These are phyloP conservation scores for Epichloe gansuensis DNA, from an alignment of 2,329 filamentous ascomycete species.

Conservation along the genomic window DNA sequence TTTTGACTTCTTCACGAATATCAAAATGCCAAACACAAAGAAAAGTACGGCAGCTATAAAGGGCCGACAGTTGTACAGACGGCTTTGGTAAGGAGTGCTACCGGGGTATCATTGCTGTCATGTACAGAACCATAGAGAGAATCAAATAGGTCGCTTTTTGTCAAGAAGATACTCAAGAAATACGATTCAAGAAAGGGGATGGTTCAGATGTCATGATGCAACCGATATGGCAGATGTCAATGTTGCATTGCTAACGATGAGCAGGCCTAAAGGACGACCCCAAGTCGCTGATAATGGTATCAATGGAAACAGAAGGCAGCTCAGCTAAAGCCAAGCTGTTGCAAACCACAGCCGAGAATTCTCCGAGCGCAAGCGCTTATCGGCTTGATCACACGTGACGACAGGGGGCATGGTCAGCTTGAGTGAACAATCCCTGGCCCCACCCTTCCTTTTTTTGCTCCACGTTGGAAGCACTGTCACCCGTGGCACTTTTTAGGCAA, in stretches of 20 bases:
- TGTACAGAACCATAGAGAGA: background rate
- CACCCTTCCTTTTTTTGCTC: background rate
- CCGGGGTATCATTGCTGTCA: conserved; percentile 36
- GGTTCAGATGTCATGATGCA: conserved; percentile 1
- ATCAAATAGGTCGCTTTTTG: background rate
- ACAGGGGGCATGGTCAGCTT: too few species aligned
- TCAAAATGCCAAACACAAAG: background rate
- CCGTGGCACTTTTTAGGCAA: background rate
- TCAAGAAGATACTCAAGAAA: background rate
- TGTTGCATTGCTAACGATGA: background rate
- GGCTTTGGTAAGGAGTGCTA: conserved; percentile 22
- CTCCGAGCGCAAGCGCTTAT: conserved; percentile 1
- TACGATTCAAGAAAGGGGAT: background rate
- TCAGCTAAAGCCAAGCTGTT: background rate
- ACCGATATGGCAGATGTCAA: background rate
- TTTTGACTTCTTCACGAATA: background rate
- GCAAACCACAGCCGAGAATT: conserved; percentile 8
- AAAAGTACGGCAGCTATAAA: conserved; percentile 2
- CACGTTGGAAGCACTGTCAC: conserved; percentile 13
- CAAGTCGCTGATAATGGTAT: background rate
- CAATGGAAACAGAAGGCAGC: too few species aligned
- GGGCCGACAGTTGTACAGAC: conserved; percentile 24
- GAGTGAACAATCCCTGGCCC: background rate
- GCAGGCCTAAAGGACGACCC: background rate
- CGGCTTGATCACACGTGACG: conserved; percentile 11